These are phyloP conservation scores for Colletotrichum sp. DNA, from an alignment of 2,329 filamentous ascomycete species.

Conservation along the genomic window DNA sequence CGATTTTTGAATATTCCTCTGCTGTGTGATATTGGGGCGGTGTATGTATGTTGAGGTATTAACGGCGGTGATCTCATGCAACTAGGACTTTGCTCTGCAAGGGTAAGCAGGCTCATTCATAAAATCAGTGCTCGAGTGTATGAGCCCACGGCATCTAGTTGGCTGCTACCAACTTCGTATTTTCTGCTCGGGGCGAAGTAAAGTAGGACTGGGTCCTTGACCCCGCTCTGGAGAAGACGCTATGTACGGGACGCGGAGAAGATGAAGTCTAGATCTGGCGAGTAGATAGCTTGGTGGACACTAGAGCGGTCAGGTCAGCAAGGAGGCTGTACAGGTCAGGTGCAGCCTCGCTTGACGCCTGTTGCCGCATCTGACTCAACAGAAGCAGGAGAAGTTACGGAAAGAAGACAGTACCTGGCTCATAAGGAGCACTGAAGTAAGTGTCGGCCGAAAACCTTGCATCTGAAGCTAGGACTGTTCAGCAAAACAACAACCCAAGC, in stretches of 20 bases:
- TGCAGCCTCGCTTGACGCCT: not conserved
- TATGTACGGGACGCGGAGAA: not conserved
- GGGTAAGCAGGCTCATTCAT: not conserved
- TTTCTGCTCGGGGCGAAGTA: not conserved
- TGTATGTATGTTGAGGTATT: not conserved
- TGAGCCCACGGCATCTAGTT: not conserved
- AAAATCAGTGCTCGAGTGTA: not conserved
- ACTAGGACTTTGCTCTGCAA: not conserved
- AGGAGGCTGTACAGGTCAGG: slow-evolving; percentile 21
- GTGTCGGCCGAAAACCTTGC: not conserved
- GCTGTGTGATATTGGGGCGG: not conserved
- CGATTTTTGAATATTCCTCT: not conserved
- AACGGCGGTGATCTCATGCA: not conserved
- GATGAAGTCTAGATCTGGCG: not conserved
- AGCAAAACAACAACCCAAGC: not conserved
- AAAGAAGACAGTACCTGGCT: not conserved
- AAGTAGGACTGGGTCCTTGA: not conserved
- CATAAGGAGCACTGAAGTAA: not conserved
- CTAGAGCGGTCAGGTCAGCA: not conserved
- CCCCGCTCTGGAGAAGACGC: not conserved
- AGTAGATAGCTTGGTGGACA: not conserved
- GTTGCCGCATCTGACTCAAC: not conserved
- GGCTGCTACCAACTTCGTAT: not conserved
- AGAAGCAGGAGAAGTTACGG: not conserved
- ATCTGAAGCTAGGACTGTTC: not conserved